These are phyloP conservation scores for Fallopia convolvulus DNA, from an alignment of 148 eudicot genomes.

Conservation along the genomic window DNA sequence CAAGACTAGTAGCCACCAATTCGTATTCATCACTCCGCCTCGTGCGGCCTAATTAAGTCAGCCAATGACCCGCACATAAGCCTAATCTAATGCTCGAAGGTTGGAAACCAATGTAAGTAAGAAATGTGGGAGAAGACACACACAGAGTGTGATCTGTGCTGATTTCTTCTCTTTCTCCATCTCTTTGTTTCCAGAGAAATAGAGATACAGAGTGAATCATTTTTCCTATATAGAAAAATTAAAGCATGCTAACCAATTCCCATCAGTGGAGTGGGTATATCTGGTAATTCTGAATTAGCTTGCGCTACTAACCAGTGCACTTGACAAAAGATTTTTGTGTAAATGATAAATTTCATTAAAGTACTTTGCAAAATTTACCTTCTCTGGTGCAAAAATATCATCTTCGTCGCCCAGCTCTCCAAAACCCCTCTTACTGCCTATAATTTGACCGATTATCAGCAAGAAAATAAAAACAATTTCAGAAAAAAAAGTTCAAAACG, in stretches of 20 bases:
- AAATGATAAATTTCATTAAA: background rate
- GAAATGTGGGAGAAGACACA: too few relatives aligned
- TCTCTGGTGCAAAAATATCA: constrained; percentile 72
- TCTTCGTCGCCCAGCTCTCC: constrained; percentile 95
- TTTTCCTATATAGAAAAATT: background rate
- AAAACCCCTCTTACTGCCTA: constrained; percentile 75
- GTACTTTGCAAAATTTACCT: constrained; percentile 30
- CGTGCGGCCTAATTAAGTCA: too few relatives aligned
- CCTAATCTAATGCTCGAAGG: too few relatives aligned
- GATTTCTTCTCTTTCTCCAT: background rate
- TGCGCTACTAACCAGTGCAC: background rate
- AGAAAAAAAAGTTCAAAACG: background rate
- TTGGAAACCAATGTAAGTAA: too few relatives aligned
- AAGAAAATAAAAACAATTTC: background rate
- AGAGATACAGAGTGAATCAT: background rate
- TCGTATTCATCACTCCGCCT: background rate
- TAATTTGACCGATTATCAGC: constrained; percentile 12
- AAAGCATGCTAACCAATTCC: background rate
- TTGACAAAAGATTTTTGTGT: background rate
- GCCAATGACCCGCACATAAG: too few relatives aligned
- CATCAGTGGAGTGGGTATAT: background rate
- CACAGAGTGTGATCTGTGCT: background rate
- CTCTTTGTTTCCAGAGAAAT: background rate
- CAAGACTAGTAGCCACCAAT: background rate
- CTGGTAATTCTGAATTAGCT: background rate